Percentiles rank a stretch among this genome's conserved stretches.
Conservation (phyloP, 1,284 basidiomycete genomes). For the Ganoderma sp. region DNA sequence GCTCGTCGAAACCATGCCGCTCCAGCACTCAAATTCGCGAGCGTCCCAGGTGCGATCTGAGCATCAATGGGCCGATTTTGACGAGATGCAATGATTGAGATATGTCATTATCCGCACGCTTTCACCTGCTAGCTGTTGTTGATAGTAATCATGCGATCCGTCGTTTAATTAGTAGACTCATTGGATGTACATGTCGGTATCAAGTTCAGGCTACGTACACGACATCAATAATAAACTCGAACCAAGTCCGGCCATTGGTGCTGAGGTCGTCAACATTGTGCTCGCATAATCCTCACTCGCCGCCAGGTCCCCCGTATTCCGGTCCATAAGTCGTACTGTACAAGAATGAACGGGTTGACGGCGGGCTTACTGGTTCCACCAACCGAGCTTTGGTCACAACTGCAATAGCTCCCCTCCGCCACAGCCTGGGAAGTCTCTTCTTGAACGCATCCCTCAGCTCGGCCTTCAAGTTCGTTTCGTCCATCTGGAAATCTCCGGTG, state of each 20-base stretch:
- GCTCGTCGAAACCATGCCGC: constrained; percentile 62
- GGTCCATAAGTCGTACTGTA: neutral
- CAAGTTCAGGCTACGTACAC: neutral
- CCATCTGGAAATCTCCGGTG: neutral
- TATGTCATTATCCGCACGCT: neutral
- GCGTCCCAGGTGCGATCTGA: constrained; percentile 33
- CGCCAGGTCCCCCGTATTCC: neutral
- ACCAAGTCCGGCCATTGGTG: neutral
- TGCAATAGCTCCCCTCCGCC: neutral
- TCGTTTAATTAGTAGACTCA: neutral
- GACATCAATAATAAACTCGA: neutral
- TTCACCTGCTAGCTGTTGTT: neutral
- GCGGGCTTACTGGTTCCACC: neutral
- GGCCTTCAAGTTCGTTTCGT: neutral
- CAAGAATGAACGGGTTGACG: neutral
- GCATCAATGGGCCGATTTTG: constrained; percentile 72
- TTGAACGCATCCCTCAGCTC: neutral
- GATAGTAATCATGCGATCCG: neutral
- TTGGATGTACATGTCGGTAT: neutral
- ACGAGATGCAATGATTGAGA: constrained; percentile 36
- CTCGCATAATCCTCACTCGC: neutral
- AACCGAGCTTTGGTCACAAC: neutral
- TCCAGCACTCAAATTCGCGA: constrained; percentile 50
- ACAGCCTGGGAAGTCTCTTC: neutral
- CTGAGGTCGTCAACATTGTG: neutral